A percentile compares a stretch with the other conserved stretches of the same genome.
phyloP scores from a whole-genome alignment of 345 rosid genomes.

The Turritis glabra region DNA sequence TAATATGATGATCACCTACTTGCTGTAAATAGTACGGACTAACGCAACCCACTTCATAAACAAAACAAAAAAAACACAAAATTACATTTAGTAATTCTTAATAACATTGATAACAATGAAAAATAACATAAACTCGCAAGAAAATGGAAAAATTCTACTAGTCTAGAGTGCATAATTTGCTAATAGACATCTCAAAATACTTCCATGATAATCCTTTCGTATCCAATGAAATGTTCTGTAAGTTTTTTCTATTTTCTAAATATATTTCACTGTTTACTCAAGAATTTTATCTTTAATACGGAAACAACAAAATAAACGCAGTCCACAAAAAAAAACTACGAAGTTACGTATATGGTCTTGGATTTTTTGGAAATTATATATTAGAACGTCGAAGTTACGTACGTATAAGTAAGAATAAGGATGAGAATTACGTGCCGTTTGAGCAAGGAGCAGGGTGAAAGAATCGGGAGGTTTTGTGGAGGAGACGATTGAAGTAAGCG shows the following conservation, averaged over 20 bases:
- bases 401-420: not conserved
- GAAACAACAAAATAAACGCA: not conserved
- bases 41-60: constrained; percentile 35
- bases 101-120: not conserved
- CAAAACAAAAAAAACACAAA: not conserved
- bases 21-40: constrained; percentile 39
- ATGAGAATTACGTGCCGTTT: constrained; percentile 49
- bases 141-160: not conserved
- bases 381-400: not conserved
- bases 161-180: not conserved
- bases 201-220: not conserved
- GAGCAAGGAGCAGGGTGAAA: constrained; percentile 46
- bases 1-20: constrained; percentile 2
- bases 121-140: not conserved
- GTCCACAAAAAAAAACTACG: not conserved
- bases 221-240: no score
- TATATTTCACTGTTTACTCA: not conserved
- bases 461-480: constrained; percentile 48
- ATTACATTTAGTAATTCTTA: not conserved
- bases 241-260: no score
- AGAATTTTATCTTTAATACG: not conserved
- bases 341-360: not conserved
- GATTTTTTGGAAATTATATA: not conserved
- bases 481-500: constrained; percentile 54
- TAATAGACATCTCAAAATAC: not conserved